These are phyloP conservation scores for Volutella citrinella DNA, from an alignment of 2,329 filamentous ascomycete genomes.

Conservation along the genomic window DNA sequence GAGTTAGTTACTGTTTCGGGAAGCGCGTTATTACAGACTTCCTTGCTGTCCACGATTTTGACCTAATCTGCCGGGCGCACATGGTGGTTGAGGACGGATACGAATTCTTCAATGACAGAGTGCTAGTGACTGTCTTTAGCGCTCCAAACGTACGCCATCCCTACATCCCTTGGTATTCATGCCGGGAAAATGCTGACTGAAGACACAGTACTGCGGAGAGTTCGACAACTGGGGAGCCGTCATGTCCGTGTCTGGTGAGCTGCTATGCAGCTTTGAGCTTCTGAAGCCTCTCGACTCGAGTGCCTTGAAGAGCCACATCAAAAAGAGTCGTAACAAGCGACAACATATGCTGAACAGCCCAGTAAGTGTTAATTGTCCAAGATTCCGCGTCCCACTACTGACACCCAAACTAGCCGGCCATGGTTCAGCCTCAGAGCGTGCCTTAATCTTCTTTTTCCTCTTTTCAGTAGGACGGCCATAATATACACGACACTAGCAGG, in stretches of 20 bases:
- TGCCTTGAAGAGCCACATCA: conserved; percentile 96
- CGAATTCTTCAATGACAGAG: conserved; percentile 95
- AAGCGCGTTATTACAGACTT: conserved; percentile 99
- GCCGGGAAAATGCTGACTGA: too few species aligned
- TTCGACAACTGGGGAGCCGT: conserved; percentile 99
- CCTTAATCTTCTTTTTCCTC: conserved; percentile 21
- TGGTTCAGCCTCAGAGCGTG: conserved; percentile 55
- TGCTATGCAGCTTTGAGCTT: conserved; percentile 95
- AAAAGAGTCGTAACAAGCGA: conserved; percentile 92
- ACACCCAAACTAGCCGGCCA: conserved; percentile 55
- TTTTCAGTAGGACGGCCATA: conserved; percentile 3
- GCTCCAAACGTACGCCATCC: conserved; percentile 82
- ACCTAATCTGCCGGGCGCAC: conserved; percentile 93
- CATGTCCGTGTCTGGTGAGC: conserved; percentile 92
- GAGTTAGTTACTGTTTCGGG: conserved; percentile 97
- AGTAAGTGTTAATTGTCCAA: too few species aligned
- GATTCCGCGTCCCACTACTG: too few species aligned
- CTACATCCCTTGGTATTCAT: background rate
- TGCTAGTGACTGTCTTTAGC: conserved; percentile 95
- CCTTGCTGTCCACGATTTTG: conserved; percentile 90
- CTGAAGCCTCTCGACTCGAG: conserved; percentile 95
- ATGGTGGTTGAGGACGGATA: conserved; percentile 99
- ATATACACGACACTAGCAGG: conserved; percentile 14
- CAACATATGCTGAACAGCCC: conserved; percentile 96
- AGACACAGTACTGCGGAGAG: conserved; percentile 86